Evolutionary conservation across 2,329 filamentous ascomycete species (phyloP).

Genomic region (Thielaviopsis punctulata): DNA sequence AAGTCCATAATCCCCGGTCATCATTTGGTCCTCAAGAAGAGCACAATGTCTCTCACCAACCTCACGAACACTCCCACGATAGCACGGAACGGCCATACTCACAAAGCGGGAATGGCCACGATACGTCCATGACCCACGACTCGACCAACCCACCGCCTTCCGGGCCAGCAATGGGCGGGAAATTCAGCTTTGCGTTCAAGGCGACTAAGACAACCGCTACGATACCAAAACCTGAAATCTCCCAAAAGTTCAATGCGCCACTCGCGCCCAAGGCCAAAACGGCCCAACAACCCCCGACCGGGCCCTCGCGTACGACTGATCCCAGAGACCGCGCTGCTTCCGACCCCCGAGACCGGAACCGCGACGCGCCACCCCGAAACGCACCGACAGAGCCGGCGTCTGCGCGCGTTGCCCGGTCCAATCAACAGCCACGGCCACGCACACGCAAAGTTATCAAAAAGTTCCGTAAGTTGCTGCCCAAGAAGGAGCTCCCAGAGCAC

Average conservation of each 20-base stretch:
- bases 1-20: neutral
- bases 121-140: neutral
- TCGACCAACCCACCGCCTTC: constrained; percentile 26
- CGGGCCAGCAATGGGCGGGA: constrained; percentile 29
- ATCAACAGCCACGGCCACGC: constrained; percentile 24
- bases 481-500: constrained; percentile 53
- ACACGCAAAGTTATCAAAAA: constrained; percentile 50
- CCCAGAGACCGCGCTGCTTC: constrained; percentile 17
- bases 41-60: neutral
- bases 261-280: constrained; percentile 22
- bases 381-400: constrained; percentile 39
- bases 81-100: neutral
- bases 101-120: neutral
- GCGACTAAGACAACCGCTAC: constrained; percentile 42
- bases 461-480: constrained; percentile 52
- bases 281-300: constrained; percentile 18
- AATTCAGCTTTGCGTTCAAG: constrained; percentile 92
- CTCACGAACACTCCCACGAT: neutral
- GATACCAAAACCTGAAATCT: constrained; percentile 46
- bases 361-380: constrained; percentile 27
- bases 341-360: constrained; percentile 19
- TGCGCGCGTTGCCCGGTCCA: constrained; percentile 20
- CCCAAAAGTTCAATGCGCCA: constrained; percentile 47
- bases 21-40: neutral
- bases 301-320: constrained; percentile 16